Evolutionary conservation across 2,329 filamentous ascomycete species (phyloP).

Genomic region (Pyricularia sp.): DNA sequence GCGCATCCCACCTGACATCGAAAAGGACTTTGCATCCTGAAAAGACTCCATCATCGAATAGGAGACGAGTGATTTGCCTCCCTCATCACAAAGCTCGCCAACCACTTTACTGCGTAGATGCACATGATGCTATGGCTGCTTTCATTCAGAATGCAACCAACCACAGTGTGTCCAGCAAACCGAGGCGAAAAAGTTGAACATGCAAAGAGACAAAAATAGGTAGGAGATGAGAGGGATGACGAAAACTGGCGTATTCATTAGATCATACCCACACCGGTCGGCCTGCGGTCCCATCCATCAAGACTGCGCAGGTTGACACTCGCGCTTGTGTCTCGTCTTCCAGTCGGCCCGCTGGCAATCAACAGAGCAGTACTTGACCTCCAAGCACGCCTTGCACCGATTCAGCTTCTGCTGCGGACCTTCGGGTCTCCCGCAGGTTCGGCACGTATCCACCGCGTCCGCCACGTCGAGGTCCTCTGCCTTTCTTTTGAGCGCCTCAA

Average conservation of each 20-base stretch:
- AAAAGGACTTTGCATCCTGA: too few species aligned
- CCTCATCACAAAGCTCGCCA: not conserved
- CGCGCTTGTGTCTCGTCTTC: conserved; percentile 35
- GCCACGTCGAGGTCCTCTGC: not conserved
- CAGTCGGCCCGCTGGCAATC: conserved; percentile 46
- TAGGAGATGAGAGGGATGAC: too few species aligned
- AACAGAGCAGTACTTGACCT: conserved; percentile 37
- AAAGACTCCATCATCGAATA: not conserved
- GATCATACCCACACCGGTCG: not conserved
- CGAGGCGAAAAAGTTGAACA: too few species aligned
- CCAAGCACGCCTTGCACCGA: conserved; percentile 34
- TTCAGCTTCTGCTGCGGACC: conserved; percentile 19
- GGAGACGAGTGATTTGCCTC: not conserved
- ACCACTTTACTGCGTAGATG: not conserved
- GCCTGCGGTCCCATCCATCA: not conserved
- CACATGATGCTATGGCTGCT: not conserved
- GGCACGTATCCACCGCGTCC: not conserved
- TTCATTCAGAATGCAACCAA: not conserved
- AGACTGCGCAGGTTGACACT: conserved; percentile 20
- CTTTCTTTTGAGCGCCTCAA: not conserved
- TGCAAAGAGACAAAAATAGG: too few species aligned
- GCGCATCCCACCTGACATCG: not conserved
- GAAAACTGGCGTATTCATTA: not conserved
- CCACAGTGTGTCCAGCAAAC: too few species aligned
- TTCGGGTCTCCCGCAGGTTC: not conserved